Base-by-base conservation (phyloP, 345 rosid species). In the Pelargonium nanum region DNA sequence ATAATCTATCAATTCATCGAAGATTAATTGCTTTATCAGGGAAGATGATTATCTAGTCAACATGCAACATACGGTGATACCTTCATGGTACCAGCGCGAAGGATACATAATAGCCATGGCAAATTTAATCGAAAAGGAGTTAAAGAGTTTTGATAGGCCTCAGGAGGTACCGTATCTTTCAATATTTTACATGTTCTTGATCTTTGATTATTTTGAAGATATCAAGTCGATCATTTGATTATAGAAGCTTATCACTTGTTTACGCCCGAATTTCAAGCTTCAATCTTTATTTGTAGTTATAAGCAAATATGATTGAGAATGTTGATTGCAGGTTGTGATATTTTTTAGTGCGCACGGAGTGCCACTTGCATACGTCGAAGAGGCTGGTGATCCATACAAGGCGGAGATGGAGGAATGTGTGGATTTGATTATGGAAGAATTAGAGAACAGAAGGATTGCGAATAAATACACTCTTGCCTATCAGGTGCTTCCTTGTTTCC, bases 351-450 rank as follows among this genome's bases (percentile, higher is more conserved):
- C 99, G 22, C 99, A 93, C 67, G 98, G 98, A 53, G 98, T 92
- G 79, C 98, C 98, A 44, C 91, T 92, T 71, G 99, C 99, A 59
- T 92, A 92, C 65, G 99, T 92, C 59, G 96, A 92, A 80, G 94
- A 87, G 80, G 97, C 99, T 26, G 99, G 99, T 61, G 99, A 92
- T 74, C 99, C 99, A 12, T 92, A 92, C 84, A 89, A 89, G 82
- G 97, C 99, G 54, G 99, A 92, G 77, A 92, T 92, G 99, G 99
- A 92, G 70, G 97, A 92, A 72, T 92, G 99, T 56, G 87, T 93
- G 62, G 97, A 93, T 73, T 77, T 93, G 68, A 93, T 93, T 63
- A 89, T 93, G 78, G 96, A 93, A 69, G 99, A 93, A 72, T 69
- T 93, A 79, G 99, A 89, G 73, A 87, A 80, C 72, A 80, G 97